These are phyloP conservation scores for Aspergillus panamensis DNA, from an alignment of 495 filamentous ascomycete genomes.

Conservation along the genomic window DNA sequence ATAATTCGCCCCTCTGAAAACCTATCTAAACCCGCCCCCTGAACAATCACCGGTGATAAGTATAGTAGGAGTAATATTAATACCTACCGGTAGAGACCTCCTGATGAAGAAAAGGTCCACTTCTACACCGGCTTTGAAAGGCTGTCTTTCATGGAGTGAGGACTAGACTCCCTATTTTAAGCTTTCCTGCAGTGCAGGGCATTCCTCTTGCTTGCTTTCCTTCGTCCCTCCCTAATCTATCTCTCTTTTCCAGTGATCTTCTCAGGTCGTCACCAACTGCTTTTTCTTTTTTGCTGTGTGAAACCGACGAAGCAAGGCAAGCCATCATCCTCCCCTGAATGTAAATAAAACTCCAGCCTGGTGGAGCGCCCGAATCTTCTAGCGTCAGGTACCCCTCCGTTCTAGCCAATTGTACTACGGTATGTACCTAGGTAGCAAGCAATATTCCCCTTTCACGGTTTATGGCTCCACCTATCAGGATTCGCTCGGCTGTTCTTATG, in stretches of 20 bases:
- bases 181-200: not conserved
- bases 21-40: not conserved
- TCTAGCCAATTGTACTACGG: conserved; percentile 31
- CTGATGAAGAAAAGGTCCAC: not conserved
- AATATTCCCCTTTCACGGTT: not conserved
- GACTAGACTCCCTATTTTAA: not conserved
- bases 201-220: not conserved
- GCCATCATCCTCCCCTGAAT: conserved; percentile 1
- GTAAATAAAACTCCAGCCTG: conserved; percentile 11
- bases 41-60: not conserved
- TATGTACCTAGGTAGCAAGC: not conserved
- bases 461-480: conserved; percentile 5
- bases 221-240: not conserved
- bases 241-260: not conserved
- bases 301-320: conserved; percentile 9
- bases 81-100: not conserved
- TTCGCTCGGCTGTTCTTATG: not conserved
- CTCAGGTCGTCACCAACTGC: not conserved
- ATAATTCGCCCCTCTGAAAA: too few relatives aligned
- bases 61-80: not conserved
- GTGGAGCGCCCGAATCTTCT: conserved; percentile 15
- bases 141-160: too few relatives aligned
- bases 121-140: too few relatives aligned
- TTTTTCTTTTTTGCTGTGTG: not conserved
- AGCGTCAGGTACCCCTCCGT: conserved; percentile 33